Base-by-base conservation (phyloP, 176 grass and related monocot species). In the Aegilops sharonensis region DNA sequence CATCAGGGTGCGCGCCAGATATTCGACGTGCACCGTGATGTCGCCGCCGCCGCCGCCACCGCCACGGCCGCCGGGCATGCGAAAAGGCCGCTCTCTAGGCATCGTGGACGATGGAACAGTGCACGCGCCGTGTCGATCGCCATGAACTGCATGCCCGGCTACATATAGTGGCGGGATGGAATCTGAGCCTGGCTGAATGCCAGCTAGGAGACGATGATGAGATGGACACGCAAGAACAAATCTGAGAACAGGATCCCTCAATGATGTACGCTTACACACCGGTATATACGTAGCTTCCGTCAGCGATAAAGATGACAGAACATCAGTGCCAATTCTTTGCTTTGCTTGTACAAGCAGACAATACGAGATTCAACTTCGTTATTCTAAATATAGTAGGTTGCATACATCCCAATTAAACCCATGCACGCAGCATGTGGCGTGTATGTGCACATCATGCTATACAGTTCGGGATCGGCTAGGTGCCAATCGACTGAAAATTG, bases 1-100 rank as follows among this genome's bases (percentile, higher is more conserved):
- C 89, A 68, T 42, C 40, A 91, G 77, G 3, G 30, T 59, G 0
- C 77, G 81, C 52, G 85, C 89, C 89, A 88, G 52, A 64, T 12
- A 24, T 0, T 91, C 85, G 15, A 87, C 68, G 76, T 75, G 81
- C 76, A 91, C 89, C 35, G 85, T 77, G 63, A 91, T 81, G 39
- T 81, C 63, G 62, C 69, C 88, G 13, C 64, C 23, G 2, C 61
- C 52, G 3, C 50, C 39, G 4, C 36, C 37, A 13, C 48, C 50
- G 52, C 52, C 52, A 15, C 63, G 23, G 24, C 3, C 39, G 13
- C 43, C 2, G 3, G 60, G 5, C 89, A 24, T 85, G 35, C 56
- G 18, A 0, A 59, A 59, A 59, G 6, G 6, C 56, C 50, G 50
- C 17, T 54, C 50, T 54, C 56, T 21, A 21, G 56, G 56, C 56